Conservation (phyloP, 768 basidiomycete species). For the Floccularia luteovirens region DNA sequence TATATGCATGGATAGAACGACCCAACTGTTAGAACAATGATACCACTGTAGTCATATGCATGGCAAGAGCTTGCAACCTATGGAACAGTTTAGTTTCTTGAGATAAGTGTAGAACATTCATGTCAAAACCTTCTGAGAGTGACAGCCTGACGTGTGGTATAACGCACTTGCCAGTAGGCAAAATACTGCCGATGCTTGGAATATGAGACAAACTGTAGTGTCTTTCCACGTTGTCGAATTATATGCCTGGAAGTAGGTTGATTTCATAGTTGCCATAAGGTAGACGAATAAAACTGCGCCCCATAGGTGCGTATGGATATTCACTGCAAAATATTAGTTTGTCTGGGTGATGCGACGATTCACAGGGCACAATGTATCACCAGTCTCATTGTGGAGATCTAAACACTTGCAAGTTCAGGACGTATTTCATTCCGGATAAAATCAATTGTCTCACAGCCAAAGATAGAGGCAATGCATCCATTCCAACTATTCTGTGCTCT, state of each 20-base stretch:
- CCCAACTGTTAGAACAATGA: conserved; percentile 70
- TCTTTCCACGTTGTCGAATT: conserved; percentile 56
- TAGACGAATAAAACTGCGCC: conserved; percentile 56
- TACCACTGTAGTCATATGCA: conserved; percentile 74
- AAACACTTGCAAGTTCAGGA: conserved; percentile 10
- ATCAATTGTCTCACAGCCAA: conserved; percentile 45
- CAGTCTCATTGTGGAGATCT: conserved; percentile 79
- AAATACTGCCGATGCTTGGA: conserved; percentile 62
- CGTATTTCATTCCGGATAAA: conserved; percentile 8
- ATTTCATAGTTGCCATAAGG: conserved; percentile 46
- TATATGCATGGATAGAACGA: conserved; percentile 74
- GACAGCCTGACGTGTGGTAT: conserved; percentile 69
- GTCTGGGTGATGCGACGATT: conserved; percentile 9
- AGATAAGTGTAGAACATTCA: background rate
- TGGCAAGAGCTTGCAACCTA: conserved; percentile 58
- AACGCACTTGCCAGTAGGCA: conserved; percentile 68
- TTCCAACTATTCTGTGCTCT: conserved; percentile 57
- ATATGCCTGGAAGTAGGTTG: conserved; percentile 41
- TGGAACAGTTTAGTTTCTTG: background rate
- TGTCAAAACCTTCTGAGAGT: conserved; percentile 52
- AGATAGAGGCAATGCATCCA: conserved; percentile 57
- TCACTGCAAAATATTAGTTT: conserved; percentile 39
- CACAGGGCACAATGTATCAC: conserved; percentile 22
- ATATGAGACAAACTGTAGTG: conserved; percentile 49
- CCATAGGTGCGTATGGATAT: conserved; percentile 79